Percentiles rank a stretch among this genome's conserved stretches.
These are phyloP conservation scores for Cercospora citrullina DNA, from an alignment of 2,329 filamentous ascomycete genomes.

Conservation along the genomic window DNA sequence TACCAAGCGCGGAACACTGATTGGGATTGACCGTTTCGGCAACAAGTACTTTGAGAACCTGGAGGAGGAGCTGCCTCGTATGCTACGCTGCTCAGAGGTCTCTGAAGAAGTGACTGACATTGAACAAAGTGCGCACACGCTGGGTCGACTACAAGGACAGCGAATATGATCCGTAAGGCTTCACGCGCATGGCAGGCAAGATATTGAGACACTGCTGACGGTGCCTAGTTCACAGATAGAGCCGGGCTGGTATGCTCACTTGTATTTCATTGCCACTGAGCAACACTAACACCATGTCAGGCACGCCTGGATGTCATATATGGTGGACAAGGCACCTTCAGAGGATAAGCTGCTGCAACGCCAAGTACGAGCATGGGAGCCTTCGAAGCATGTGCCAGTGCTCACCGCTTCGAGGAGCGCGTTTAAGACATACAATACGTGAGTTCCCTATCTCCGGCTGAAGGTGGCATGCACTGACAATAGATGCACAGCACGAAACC, in stretches of 20 bases:
- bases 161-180: conserved; percentile 72
- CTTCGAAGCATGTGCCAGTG: conserved; percentile 70
- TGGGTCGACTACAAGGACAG: conserved; percentile 96
- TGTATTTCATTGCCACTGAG: not conserved
- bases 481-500: conserved; percentile 45
- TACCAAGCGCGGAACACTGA: conserved; percentile 86
- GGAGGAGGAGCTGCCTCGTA: conserved; percentile 84
- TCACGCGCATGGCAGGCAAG: not conserved
- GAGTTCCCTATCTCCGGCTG: conserved; percentile 47
- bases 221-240: conserved; percentile 73
- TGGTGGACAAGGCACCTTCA: conserved; percentile 80
- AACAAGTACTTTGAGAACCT: conserved; percentile 98
- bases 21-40: conserved; percentile 84
- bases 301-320: conserved; percentile 97
- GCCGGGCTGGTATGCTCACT: conserved; percentile 69
- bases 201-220: conserved; percentile 40
- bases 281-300: conserved; percentile 40
- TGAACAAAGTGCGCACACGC: conserved; percentile 74
- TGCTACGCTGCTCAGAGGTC: conserved; percentile 38
- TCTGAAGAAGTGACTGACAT: not conserved
- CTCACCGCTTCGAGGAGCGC: conserved; percentile 73
- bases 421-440: conserved; percentile 96
- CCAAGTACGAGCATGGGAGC: conserved; percentile 72
- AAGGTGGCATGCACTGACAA: conserved; percentile 4
- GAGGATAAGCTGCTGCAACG: conserved; percentile 71